phyloP scores from a whole-genome alignment of 2,329 filamentous ascomycete genomes.

The Diaporthe aspalathi region DNA sequence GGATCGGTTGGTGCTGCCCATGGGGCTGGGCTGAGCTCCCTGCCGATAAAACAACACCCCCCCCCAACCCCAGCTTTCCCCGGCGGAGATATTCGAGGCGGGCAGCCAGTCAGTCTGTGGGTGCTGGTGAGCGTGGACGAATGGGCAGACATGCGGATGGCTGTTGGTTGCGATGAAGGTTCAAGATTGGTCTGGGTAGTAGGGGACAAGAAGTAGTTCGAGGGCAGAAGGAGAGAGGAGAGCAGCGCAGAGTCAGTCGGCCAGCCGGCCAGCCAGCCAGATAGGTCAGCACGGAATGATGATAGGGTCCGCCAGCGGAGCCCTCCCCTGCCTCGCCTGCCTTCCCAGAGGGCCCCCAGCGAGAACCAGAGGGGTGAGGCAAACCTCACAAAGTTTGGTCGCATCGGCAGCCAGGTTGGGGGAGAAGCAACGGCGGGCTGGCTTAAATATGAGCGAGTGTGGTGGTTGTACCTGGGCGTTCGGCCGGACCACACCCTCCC shows the following conservation, averaged over 20 bases:
- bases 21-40: background rate
- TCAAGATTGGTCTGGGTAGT: background rate
- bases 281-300: slow-evolving; percentile 17
- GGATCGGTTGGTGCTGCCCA: background rate
- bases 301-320: slow-evolving; percentile 19
- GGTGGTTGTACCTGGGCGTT: slow-evolving; percentile 5
- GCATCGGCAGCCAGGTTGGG: background rate
- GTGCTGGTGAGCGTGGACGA: background rate
- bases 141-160: background rate
- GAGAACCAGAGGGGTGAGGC: slow-evolving; percentile 28
- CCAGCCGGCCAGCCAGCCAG: background rate
- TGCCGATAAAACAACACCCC: background rate
- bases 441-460: slow-evolving; percentile 19
- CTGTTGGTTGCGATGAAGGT: slow-evolving; percentile 5
- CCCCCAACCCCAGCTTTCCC: too few relatives aligned
- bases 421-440: slow-evolving; percentile 1
- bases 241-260: slow-evolving; percentile 17
- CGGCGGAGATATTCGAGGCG: background rate
- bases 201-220: background rate
- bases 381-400: slow-evolving; percentile 22
- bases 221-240: background rate
- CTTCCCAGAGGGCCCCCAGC: background rate
- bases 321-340: background rate
- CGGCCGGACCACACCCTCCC: background rate
- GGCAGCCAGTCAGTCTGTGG: background rate